Evolutionary conservation across 352 stramenopile species (phyloP).

Genomic region (Phytophthora constricta): DNA sequence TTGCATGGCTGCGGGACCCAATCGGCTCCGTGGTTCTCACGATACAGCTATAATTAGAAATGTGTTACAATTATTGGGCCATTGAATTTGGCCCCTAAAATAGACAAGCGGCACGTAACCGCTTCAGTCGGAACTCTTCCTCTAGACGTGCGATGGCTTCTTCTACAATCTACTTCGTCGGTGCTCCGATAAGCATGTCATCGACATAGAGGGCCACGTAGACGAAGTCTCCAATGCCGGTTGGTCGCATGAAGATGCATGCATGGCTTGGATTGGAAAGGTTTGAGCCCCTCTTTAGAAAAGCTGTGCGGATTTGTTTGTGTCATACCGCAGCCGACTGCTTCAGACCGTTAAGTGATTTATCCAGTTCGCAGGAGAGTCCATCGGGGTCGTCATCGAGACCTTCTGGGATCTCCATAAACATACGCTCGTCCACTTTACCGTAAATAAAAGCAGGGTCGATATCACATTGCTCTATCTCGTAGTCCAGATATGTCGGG

Average conservation of each 20-base stretch:
- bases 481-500: neutral
- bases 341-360: neutral
- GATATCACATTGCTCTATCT: neutral
- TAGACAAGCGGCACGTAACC: neutral
- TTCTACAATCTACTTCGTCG: neutral
- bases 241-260: neutral
- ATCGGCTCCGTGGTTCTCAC: too few relatives aligned
- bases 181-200: neutral
- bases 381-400: neutral
- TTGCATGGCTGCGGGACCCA: too few relatives aligned
- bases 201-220: neutral
- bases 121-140: neutral
- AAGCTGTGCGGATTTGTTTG: neutral
- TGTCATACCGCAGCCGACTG: neutral
- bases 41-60: too few relatives aligned
- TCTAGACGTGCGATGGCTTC: neutral
- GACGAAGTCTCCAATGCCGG: neutral
- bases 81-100: too few relatives aligned
- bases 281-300: neutral
- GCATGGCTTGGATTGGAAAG: neutral
- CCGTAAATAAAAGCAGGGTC: neutral
- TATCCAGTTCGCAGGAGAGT: neutral
- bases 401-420: neutral
- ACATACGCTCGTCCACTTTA: neutral
- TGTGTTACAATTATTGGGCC: too few relatives aligned